These are phyloP conservation scores for Phytophthora syringae DNA, from an alignment of 352 stramenopile species.

Conservation along the genomic window DNA sequence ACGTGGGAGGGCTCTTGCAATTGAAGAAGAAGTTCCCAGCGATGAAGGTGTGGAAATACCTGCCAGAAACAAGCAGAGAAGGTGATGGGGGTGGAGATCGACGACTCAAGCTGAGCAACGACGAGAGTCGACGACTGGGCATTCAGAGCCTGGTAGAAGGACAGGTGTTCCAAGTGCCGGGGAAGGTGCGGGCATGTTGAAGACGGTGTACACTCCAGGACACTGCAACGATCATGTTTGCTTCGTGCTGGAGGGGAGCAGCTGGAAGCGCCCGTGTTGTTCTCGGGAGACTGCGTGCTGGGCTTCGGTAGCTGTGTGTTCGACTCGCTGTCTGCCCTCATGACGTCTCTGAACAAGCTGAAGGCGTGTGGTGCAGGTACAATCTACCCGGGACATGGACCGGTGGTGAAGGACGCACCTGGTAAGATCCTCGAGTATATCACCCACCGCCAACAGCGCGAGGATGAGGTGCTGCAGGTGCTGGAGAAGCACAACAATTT, in stretches of 20 bases:
- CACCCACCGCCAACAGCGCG: conserved; percentile 71
- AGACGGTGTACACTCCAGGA: conserved; percentile 77
- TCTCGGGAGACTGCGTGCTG: conserved; percentile 88
- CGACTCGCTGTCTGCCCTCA: conserved; percentile 82
- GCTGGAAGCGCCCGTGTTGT: conserved; percentile 43
- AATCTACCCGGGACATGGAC: conserved; percentile 83
- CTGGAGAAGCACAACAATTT: conserved; percentile 37
- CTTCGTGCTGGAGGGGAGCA: conserved; percentile 56
- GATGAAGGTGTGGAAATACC: conserved; percentile 76
- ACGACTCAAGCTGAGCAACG: conserved; percentile 53
- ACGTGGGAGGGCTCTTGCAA: conserved; percentile 83
- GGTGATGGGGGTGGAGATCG: conserved; percentile 39
- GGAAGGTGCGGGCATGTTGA: conserved; percentile 35
- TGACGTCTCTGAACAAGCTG: conserved; percentile 71
- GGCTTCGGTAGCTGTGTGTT: conserved; percentile 88
- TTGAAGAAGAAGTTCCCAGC: conserved; percentile 60
- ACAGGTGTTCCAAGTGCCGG: conserved; percentile 45
- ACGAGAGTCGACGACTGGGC: conserved; percentile 52
- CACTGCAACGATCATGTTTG: conserved; percentile 89
- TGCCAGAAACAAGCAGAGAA: conserved; percentile 31
- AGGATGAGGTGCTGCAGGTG: conserved; percentile 64
- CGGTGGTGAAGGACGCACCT: conserved; percentile 63
- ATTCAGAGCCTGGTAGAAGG: conserved; percentile 49
- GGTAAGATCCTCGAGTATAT: conserved; percentile 84
- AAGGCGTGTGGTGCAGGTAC: conserved; percentile 38